Base-by-base conservation (phyloP, 1,284 basidiomycete species). In the Meripilus lineatus region DNA sequence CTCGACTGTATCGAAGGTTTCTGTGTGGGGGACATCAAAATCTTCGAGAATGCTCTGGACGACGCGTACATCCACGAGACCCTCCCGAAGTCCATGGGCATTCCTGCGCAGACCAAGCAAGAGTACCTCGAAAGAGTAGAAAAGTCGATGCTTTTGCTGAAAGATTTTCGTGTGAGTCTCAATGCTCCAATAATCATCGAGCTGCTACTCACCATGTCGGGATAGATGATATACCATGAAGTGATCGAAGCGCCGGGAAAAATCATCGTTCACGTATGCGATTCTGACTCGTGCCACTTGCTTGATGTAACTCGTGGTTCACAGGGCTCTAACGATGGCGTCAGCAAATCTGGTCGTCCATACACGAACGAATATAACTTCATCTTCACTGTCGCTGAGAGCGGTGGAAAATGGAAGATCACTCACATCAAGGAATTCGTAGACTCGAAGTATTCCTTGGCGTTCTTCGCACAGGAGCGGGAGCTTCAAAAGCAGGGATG, bases 361-460 rank as follows among this genome's bases (percentile, higher is more conserved):
- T 42, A 35, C 41, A 36, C 22, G 15, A 36, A 36, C 20, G 32
- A 34, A 5, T 42, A 35, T 24, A 18, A 17, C 14, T 34, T 42
- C 33, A n/a, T 23, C 17, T 21, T 11, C 14, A 6, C 21, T 10
- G 21, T 42, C 22, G 28, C 32, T 11, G 18, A 21, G 32, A 15
- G 17, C 6, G 17, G 36, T 8, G 41, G 32, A 4, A 17, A 17
- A 8, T 32, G 22, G 10, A 34, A 20, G 13, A 23, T 42, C 11
- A 22, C 15, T 10, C n/a, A 11, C 5, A 10, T 35, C 15, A 36
- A 36, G 21, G 32, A 42, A 18, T 42, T 42, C 21, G 15, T 36
- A 11, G 41, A 42, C 22, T 35, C 41, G 20, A n/a, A 21, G 11
- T 41, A 32, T 18, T n/a, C 30, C 28, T n/a, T 21, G n/a, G 40